A percentile compares a stretch with the other conserved stretches of the same genome.
phyloP scores from a whole-genome alignment of 768 basidiomycete species.

The Suillus subluteus region DNA sequence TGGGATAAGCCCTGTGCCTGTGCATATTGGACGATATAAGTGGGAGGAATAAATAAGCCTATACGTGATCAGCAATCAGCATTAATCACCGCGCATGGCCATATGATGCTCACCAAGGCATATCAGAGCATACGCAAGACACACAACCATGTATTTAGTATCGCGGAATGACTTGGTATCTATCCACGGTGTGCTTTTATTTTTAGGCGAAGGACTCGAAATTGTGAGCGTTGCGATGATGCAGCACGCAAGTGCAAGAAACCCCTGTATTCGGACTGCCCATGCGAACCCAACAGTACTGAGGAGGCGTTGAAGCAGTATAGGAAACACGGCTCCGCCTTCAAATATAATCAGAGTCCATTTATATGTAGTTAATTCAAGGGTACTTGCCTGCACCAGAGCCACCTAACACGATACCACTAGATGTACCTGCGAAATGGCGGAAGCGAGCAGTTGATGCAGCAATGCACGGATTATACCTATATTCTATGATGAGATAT shows the following conservation, averaged over 20 bases:
- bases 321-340: neutral
- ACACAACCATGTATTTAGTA: neutral
- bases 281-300: slow-evolving; percentile 26
- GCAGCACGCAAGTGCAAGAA: slow-evolving; percentile 5
- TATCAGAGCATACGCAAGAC: neutral
- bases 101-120: slow-evolving; percentile 6
- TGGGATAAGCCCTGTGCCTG: slow-evolving; percentile 6
- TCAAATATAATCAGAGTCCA: neutral
- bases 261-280: slow-evolving; percentile 25
- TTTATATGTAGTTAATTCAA: slow-evolving; percentile 7
- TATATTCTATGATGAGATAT: neutral
- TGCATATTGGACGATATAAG: slow-evolving; percentile 10
- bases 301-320: slow-evolving; percentile 17
- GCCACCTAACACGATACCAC: slow-evolving; percentile 6
- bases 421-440: neutral
- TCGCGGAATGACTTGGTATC: slow-evolving; percentile 6
- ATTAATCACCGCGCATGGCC: neutral
- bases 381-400: slow-evolving; percentile 6
- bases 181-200: slow-evolving; percentile 6
- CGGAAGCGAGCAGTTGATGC: slow-evolving; percentile 2
- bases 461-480: slow-evolving; percentile 1
- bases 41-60: slow-evolving; percentile 8
- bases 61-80: neutral
- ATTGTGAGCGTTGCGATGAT: slow-evolving; percentile 8
- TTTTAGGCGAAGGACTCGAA: slow-evolving; percentile 2